phyloP scores from a whole-genome alignment of 495 filamentous ascomycete genomes.

The Tuber umbilicatum region DNA sequence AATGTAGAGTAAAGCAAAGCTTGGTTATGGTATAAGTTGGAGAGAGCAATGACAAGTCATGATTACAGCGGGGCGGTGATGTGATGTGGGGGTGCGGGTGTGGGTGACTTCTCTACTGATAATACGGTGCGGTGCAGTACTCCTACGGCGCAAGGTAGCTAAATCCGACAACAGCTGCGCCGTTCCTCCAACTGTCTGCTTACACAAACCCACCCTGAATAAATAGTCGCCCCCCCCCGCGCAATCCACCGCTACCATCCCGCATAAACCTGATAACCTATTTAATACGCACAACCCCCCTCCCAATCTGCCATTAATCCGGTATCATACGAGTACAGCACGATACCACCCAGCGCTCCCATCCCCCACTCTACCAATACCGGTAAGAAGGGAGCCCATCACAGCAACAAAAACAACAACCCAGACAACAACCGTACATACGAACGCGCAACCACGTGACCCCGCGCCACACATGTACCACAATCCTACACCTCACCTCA shows the following conservation, averaged over 20 bases:
- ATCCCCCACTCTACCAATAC: neutral
- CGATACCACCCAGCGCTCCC: too few relatives aligned
- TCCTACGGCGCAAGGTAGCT: neutral
- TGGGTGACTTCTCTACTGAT: neutral
- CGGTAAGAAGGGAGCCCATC: too few relatives aligned
- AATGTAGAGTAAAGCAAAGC: neutral
- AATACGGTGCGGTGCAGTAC: neutral
- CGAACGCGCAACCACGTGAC: neutral
- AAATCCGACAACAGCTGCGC: neutral
- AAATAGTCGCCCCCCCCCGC: neutral
- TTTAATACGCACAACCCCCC: too few relatives aligned
- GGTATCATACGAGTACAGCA: too few relatives aligned
- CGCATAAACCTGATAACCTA: neutral
- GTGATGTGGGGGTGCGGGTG: too few relatives aligned
- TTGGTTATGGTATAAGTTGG: neutral
- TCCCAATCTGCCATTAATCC: neutral
- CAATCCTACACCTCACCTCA: neutral
- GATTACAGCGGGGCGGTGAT: neutral
- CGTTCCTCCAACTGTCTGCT: neutral
- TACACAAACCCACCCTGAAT: neutral
- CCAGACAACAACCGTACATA: neutral
- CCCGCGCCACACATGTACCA: neutral
- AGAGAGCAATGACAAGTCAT: neutral
- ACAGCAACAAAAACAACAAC: neutral
- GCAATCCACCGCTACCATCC: neutral